Evolutionary conservation across 2,329 filamentous ascomycete species (phyloP), one percentile per base, ranked within the genome.

Genomic region (Botrytis galanthina): DNA sequence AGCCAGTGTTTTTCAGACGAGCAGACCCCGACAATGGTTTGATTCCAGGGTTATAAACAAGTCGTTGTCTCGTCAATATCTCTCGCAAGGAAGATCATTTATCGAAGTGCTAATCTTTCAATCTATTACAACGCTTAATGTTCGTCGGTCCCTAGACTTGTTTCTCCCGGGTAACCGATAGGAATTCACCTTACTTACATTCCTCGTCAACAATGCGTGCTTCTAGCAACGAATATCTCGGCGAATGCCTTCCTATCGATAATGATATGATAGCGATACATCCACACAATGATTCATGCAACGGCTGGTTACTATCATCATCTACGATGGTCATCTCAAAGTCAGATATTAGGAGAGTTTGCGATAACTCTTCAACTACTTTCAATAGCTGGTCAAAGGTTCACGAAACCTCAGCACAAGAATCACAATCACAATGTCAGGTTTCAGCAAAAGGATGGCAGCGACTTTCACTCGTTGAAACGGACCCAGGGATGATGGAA

Each of bases 1-100:
- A 60, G 63, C 71, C 71, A 69, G 32, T 32, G 61, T 69, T 60
- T 73, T 48, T 61, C 54, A 42, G 32, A 54, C 51, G 4, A 46
- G 35, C 14, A 67, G 37, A 72, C 54, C 16, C 35, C 29, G 22
- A 48, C n/a, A 66, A 32, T 37, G 6, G 12, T 72, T 37, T 57
- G 66, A 69, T 22, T 48, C 63, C 39, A 69, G 71, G 63, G 71
- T 48, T 72, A 72, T 72, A 72, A 69, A 39, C 39, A 46, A 48
- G 63, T 60, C 63, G 32, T 73, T 73, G 71, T 73, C 64, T 73
- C 64, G 71, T 73, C 32, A 69, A 72, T 66, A 69, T 69, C 63
- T 32, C 63, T 68, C 39, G 32, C 42, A 37, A 39, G 63, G 35
- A 73, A 37, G 39, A 57, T 44, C 29, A 46, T 44, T 4, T 42